Evolutionary conservation across 1,284 basidiomycete species (phyloP), one percentile per base, ranked within the genome.

Genomic region (Pseudozyma hubeiensis): DNA sequence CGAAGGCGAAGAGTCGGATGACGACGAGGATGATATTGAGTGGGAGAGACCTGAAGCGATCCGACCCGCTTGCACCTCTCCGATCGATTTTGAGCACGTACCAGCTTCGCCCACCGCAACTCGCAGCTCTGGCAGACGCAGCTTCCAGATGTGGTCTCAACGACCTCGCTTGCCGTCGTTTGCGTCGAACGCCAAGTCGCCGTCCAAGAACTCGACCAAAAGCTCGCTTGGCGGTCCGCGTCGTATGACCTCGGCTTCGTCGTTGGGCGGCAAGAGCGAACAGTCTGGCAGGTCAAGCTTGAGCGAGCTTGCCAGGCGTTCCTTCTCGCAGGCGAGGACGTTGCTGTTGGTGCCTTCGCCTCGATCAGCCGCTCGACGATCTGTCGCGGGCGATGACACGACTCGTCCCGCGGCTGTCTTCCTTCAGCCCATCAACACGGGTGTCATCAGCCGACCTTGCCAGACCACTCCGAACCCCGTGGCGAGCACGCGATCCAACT

Each of bases 11-110:
- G 50, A 10, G 24, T 52, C 50, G 14, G 45, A 57, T 19, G 40
- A 50, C 19, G 45, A 53, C 29, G 52, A 62, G 34, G 62, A 58
- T 35, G 62, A 64, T 11, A 64, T 58, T 17, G 62, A 64, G 17
- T 64, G 62, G 55, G 62, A 58, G 35, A 39, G 33, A 19, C 47
- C 60, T 2, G 11, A 10, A n/a, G 17, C 45, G 31, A 3, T 16
- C n/a, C 51, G 44, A 5, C 44, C 39, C 4, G 37, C 45, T 10
- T 34, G 35, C 45, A 33, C 16, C 16, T 47, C 50, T 33, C 50
- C 46, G 9, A 37, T 48, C n/a, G 44, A 35, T 3, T 51, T 59
- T 8, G 41, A 46, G 40, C 41, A 52, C 8, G 16, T 37, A 1
- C 53, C 41, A 8, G 11, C 43, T 24, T 46, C 54, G 24, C 35